Evolutionary conservation across 2,329 filamentous ascomycete species (phyloP).

Genomic region (Penicillium sp.): DNA sequence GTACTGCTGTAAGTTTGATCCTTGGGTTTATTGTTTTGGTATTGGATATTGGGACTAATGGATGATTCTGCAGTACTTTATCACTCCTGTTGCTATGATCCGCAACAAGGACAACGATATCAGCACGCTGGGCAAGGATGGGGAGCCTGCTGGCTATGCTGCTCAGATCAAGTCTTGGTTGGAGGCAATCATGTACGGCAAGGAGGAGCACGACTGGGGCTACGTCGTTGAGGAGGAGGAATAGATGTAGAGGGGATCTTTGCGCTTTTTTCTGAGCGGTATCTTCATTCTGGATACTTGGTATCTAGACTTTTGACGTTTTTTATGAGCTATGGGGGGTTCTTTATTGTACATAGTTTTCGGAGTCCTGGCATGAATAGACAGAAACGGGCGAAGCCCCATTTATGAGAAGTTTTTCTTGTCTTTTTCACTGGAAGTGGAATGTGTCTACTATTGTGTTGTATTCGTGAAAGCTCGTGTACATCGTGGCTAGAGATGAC

Average conservation of each 20-base stretch:
- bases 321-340: not conserved
- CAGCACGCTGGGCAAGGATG: conserved; percentile 47
- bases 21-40: not conserved
- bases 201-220: conserved; percentile 68
- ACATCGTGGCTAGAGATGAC: not conserved
- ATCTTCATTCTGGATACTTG: not conserved
- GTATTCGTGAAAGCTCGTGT: not conserved
- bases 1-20: conserved; percentile 70
- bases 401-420: not conserved
- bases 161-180: conserved; percentile 65
- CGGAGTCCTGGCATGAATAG: conserved; percentile 1
- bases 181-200: conserved; percentile 74
- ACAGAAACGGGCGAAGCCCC: not conserved
- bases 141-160: conserved; percentile 36
- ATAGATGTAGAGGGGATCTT: conserved; percentile 14
- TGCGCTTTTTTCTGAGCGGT: not conserved
- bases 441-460: not conserved
- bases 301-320: conserved; percentile 6
- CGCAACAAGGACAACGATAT: conserved; percentile 68
- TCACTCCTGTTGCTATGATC: conserved; percentile 68
- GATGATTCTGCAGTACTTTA: conserved; percentile 60
- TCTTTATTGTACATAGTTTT: conserved; percentile 9
- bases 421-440: not conserved
- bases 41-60: conserved; percentile 3
- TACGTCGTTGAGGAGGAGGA: conserved; percentile 62